A percentile compares a stretch with the other conserved stretches of the same genome.
These are phyloP conservation scores for Lithospermum erythrorhizon DNA, from an alignment of 257 asterid species.

Conservation along the genomic window DNA sequence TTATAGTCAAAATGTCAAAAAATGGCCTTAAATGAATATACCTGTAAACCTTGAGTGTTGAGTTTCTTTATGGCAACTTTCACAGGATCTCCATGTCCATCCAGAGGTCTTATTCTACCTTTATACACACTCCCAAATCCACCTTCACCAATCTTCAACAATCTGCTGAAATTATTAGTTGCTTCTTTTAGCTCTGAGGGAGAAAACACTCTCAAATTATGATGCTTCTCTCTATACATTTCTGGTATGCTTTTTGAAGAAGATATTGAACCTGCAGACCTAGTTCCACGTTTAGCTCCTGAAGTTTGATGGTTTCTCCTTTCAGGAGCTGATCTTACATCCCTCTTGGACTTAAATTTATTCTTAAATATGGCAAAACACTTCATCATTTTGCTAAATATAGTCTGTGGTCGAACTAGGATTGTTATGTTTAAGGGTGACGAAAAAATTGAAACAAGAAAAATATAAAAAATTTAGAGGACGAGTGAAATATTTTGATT, in stretches of 20 bases:
- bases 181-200: constrained; percentile 60
- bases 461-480: too few relatives aligned
- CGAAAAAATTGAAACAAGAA: too few relatives aligned
- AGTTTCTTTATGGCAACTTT: constrained; percentile 80
- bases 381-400: constrained; percentile 42
- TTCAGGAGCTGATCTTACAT: constrained; percentile 56
- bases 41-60: constrained; percentile 71
- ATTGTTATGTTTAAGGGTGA: too few relatives aligned
- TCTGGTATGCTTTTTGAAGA: constrained; percentile 52
- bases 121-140: constrained; percentile 90
- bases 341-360: constrained; percentile 23
- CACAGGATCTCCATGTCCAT: constrained; percentile 28
- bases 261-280: constrained; percentile 57
- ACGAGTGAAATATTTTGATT: too few relatives aligned
- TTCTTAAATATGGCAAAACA: constrained; percentile 49
- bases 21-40: constrained; percentile 1
- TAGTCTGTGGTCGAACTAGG: too few relatives aligned
- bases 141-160: constrained; percentile 79
- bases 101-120: constrained; percentile 37
- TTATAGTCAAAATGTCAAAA: not conserved
- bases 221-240: constrained; percentile 56
- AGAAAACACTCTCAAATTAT: constrained; percentile 47
- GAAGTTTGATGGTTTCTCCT: constrained; percentile 22
- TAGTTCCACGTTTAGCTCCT: constrained; percentile 25
- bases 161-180: constrained; percentile 51